phyloP scores from a whole-genome alignment of 768 basidiomycete genomes.

The Cytidiella melzeri region DNA sequence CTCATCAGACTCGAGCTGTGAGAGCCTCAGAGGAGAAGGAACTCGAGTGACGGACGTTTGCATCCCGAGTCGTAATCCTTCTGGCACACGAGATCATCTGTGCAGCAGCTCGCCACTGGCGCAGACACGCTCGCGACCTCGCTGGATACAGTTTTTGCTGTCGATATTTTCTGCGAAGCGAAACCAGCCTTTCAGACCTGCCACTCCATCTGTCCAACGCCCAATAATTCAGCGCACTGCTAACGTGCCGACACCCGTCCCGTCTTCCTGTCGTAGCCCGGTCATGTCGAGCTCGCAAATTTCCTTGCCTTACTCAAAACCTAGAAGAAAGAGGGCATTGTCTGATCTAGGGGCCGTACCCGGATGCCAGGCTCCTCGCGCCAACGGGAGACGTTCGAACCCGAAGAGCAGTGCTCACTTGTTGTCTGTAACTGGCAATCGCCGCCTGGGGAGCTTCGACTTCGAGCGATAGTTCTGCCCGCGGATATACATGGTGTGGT shows the following conservation, averaged over 20 bases:
- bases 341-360: neutral
- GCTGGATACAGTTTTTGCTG: neutral
- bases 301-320: neutral
- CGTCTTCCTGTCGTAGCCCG: too few relatives aligned
- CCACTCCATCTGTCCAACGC: neutral
- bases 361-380: neutral
- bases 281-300: neutral
- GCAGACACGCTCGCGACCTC: neutral
- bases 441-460: neutral
- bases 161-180: neutral
- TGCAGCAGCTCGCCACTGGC: neutral
- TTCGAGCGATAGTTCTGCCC: neutral
- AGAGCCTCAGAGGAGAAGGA: neutral
- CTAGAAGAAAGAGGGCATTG: neutral
- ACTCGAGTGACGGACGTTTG: too few relatives aligned
- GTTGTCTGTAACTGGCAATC: neutral
- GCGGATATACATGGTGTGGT: too few relatives aligned
- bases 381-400: too few relatives aligned
- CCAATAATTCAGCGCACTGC: neutral
- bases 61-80: too few relatives aligned
- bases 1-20: neutral
- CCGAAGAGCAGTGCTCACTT: too few relatives aligned
- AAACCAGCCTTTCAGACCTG: neutral
- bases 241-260: too few relatives aligned
- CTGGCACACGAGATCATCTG: too few relatives aligned